Conservation (phyloP, 306 rosid species). For the Prunus mira region DNA sequence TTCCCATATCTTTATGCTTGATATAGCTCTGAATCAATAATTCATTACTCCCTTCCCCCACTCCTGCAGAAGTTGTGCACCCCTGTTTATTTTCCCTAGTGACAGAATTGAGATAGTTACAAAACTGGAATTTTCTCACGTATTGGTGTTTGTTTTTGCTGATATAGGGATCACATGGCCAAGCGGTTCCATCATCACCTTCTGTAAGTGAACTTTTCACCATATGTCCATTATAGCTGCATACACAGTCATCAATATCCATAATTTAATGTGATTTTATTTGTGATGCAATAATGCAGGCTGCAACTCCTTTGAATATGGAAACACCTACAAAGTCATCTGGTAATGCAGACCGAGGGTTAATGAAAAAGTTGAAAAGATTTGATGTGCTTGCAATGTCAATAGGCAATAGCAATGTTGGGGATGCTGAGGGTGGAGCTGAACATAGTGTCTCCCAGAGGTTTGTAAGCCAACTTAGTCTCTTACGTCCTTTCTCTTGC, state of each 20-base stretch:
- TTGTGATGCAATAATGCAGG: constrained; percentile 46
- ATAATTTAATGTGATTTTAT: constrained; percentile 20
- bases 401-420: constrained; percentile 69
- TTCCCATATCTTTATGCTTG: background rate
- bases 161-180: constrained; percentile 68
- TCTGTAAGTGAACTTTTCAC: constrained; percentile 50
- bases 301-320: constrained; percentile 48
- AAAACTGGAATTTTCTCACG: constrained; percentile 9
- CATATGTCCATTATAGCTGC: background rate
- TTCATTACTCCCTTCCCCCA: constrained; percentile 2
- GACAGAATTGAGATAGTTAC: background rate
- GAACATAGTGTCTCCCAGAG: constrained; percentile 67
- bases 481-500: background rate
- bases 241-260: background rate
- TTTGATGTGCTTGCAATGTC: constrained; percentile 97
- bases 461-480: constrained; percentile 38
- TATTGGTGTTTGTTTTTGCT: constrained; percentile 18
- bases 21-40: background rate
- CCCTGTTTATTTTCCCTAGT: background rate
- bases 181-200: constrained; percentile 67
- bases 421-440: constrained; percentile 55
- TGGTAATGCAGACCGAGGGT: constrained; percentile 73
- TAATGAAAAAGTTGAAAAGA: constrained; percentile 72
- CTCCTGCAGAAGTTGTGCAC: background rate
- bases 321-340: constrained; percentile 73